Evolutionary conservation across 495 filamentous ascomycete species (phyloP).

Genomic region (Lepidopterella palustris): DNA sequence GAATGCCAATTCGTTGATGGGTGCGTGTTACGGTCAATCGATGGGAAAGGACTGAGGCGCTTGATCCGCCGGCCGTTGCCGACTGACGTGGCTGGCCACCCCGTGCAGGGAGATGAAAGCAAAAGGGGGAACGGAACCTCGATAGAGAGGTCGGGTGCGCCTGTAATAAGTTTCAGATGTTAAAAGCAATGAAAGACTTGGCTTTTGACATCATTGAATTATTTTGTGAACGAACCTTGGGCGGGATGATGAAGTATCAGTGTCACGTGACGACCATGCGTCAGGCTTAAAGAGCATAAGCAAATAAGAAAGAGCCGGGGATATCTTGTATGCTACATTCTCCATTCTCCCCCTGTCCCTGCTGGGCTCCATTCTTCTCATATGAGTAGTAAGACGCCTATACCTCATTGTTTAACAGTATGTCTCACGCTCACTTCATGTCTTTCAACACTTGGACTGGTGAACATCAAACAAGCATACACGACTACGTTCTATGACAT

Average conservation of each 20-base stretch:
- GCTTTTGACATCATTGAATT: neutral
- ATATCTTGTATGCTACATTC: too few relatives aligned
- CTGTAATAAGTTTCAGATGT: neutral
- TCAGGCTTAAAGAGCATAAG: too few relatives aligned
- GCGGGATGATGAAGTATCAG: neutral
- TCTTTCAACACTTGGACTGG: too few relatives aligned
- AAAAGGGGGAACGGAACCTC: too few relatives aligned
- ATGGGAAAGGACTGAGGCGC: constrained; percentile 2
- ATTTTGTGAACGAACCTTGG: neutral
- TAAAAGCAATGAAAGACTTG: neutral
- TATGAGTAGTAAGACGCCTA: too few relatives aligned
- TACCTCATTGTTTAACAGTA: too few relatives aligned
- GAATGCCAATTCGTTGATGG: constrained; percentile 21
- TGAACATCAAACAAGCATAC: too few relatives aligned
- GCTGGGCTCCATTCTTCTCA: too few relatives aligned
- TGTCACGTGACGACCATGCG: constrained; percentile 13
- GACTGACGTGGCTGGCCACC: constrained; percentile 1
- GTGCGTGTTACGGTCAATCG: neutral
- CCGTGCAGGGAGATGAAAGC: neutral
- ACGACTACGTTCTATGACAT: too few relatives aligned
- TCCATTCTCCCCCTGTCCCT: too few relatives aligned
- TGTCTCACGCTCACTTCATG: too few relatives aligned
- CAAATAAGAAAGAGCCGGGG: too few relatives aligned
- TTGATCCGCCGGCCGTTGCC: constrained; percentile 4
- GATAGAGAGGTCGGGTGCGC: neutral